Evolutionary conservation across 805 yeast genomes (phyloP), one percentile per base, ranked within the genome.

Genomic region (Metschnikowia baotianmanensis): DNA sequence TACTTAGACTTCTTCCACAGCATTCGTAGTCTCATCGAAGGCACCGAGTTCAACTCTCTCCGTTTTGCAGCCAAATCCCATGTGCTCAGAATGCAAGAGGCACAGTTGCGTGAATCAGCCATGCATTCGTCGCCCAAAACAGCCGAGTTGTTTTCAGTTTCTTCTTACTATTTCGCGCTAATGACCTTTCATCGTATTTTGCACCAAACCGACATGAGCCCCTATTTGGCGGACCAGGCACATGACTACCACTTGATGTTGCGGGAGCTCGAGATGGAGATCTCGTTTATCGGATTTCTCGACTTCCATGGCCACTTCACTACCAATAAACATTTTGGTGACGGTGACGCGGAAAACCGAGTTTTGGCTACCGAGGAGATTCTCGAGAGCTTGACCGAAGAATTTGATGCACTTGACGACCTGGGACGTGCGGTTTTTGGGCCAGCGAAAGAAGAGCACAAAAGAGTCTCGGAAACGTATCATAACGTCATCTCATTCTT

Each of bases 251-350:
- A 7, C 13, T 21, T 29, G 4, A 12, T 36, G 12, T 22, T 29
- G 28, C 20, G 23, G n/a, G 23, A 36, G 29, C 40, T 36, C 16
- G 28, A 28, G 25, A 15, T 29, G 8, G 34, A 36, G 16, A 29
- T 36, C 23, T 36, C 40, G 8, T 17, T 29, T 3, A 18, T 36
- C 9, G 12, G 8, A 16, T 36, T 22, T n/a, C 8, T 36, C 8
- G 34, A 36, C 17, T 16, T 15, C 12, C 12, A 25, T 13, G 31
- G 38, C 22, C 5, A 3, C 13, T 20, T 34, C 25, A 26, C 10
- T 12, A 23, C 26, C 17, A 29, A 29, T 18, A 15, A 18, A 17
- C 11, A 13, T 11, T 17, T 15, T 17, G n/a, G n/a, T n/a, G n/a
- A n/a, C n/a, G 20, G 22, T 17, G 21, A 9, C 15, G n/a, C 12